Evolutionary conservation across 2,329 filamentous ascomycete genomes (phyloP).

Genomic region (Phaeosphaeria sp.): DNA sequence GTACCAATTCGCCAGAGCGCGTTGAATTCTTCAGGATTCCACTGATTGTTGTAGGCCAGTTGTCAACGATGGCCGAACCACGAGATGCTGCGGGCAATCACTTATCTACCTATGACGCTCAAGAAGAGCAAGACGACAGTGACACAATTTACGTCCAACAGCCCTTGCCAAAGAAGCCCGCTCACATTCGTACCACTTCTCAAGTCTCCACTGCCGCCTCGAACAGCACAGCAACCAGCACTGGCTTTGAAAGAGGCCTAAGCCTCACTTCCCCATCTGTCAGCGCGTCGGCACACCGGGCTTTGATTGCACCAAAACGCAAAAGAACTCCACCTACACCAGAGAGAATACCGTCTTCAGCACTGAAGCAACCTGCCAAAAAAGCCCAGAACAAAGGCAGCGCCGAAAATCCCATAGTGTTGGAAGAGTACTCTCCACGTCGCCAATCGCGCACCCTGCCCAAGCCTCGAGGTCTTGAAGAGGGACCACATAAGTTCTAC

Average conservation of each 20-base stretch:
- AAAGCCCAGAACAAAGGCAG: constrained; percentile 18
- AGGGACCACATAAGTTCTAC: constrained; percentile 18
- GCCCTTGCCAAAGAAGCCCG: not conserved
- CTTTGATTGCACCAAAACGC: not conserved
- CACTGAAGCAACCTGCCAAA: not conserved
- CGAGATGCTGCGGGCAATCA: not conserved
- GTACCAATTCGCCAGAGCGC: too few relatives aligned
- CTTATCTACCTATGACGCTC: not conserved
- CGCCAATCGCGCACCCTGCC: not conserved
- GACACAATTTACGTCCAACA: not conserved
- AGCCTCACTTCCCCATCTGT: constrained; percentile 17
- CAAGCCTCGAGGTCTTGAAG: not conserved
- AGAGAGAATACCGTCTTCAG: not conserved
- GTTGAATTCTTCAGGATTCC: not conserved
- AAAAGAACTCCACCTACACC: not conserved
- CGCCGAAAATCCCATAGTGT: constrained; percentile 30
- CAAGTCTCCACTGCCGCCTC: not conserved
- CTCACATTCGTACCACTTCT: not conserved
- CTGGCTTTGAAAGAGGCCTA: constrained; percentile 9
- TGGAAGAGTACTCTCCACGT: constrained; percentile 22
- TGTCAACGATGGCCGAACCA: not conserved
- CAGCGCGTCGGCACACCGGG: not conserved
- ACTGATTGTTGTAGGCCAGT: not conserved
- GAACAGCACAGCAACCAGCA: not conserved
- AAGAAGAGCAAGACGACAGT: not conserved